Evolutionary conservation across 495 filamentous ascomycete species (phyloP).

Genomic region (Recurvomyces mirabilis): DNA sequence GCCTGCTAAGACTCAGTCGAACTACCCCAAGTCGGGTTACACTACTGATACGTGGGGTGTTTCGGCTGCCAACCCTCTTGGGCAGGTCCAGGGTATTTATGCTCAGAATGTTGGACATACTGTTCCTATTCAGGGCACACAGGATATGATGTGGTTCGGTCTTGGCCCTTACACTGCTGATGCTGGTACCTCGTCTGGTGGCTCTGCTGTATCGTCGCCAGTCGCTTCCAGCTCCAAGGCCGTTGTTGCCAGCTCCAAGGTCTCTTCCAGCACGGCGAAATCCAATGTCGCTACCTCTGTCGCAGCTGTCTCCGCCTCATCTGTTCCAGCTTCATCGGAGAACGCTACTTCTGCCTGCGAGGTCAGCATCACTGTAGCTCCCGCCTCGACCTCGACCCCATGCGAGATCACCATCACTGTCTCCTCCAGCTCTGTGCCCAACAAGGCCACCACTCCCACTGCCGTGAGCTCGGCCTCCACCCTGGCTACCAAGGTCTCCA

Average conservation of each 20-base stretch:
- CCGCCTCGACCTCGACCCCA: no score
- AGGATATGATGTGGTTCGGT: slow-evolving; percentile 19
- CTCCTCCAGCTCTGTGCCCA: no score
- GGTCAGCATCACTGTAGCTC: no score
- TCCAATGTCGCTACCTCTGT: not conserved
- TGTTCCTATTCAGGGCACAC: slow-evolving; percentile 14
- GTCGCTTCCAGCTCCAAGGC: no score
- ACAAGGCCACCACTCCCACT: no score
- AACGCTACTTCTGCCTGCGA: no score
- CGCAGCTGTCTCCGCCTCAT: not conserved
- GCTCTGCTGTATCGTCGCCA: not conserved
- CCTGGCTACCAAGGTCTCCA: not conserved
- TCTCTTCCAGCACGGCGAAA: no score
- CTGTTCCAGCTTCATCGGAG: no score
- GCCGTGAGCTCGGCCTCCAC: not conserved
- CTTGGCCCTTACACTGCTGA: slow-evolving; percentile 15
- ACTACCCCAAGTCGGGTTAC: slow-evolving; percentile 34
- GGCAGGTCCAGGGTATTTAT: slow-evolving; percentile 14
- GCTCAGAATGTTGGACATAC: slow-evolving; percentile 16
- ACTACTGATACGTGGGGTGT: slow-evolving; percentile 19
- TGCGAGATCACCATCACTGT: no score
- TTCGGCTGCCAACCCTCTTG: slow-evolving; percentile 8
- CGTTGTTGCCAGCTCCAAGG: no score
- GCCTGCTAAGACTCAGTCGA: slow-evolving; percentile 26
- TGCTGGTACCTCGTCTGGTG: not conserved